phyloP scores from a whole-genome alignment of 73 alveolate species.

The Symbiodinium natans region DNA sequence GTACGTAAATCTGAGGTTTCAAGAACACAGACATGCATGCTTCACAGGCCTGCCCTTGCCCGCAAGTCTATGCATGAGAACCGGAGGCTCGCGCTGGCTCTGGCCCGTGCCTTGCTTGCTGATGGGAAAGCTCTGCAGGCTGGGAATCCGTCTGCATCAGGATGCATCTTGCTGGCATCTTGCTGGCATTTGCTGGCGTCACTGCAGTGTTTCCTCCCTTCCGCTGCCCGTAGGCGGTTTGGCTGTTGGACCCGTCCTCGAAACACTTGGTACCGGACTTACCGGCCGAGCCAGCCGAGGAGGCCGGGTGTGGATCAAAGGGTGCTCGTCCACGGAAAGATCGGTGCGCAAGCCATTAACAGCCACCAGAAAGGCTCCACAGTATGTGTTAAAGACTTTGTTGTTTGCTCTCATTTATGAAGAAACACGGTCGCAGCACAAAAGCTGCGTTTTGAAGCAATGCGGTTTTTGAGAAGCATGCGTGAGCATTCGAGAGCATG shows the following conservation, averaged over 20 bases:
- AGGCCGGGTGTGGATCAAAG: neutral
- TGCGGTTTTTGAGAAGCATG: neutral
- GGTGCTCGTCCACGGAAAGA: neutral
- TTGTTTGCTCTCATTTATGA: neutral
- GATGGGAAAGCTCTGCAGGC: neutral
- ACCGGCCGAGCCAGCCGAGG: neutral
- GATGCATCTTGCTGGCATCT: too few species aligned
- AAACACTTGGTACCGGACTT: conserved; percentile 15
- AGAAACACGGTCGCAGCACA: neutral
- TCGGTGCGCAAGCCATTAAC: neutral
- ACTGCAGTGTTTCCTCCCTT: neutral
- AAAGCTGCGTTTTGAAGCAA: too few species aligned
- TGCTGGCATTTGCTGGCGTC: neutral
- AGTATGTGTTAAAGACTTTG: neutral
- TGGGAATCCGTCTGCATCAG: neutral
- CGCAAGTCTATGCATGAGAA: too few species aligned
- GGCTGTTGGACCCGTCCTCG: conserved; percentile 76
- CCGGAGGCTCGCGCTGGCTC: neutral
- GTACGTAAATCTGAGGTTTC: too few species aligned
- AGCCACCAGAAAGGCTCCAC: neutral
- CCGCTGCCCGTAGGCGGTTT: conserved; percentile 24
- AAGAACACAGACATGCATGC: too few species aligned
- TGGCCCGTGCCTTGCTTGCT: neutral
- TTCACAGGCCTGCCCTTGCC: too few species aligned
- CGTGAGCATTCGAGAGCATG: neutral